These are phyloP conservation scores for cucumber (Cucumis sativus) DNA, from an alignment of 306 rosid species.

Conservation along the genomic window Cucumber_9930_V3 NC_026657.2:27177501-27178000, in stretches of 20 bases:
- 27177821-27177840: not conserved
- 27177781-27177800: not conserved
- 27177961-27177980: not conserved
- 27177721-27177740: not conserved
- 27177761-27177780: not conserved
- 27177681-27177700: not conserved
- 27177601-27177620: not conserved
- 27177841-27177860: not conserved
- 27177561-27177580: not conserved
- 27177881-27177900: not conserved
- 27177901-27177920: not conserved
- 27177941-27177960: not conserved
- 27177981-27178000: not conserved
- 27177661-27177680: too few species aligned
- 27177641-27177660: too few species aligned
- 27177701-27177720: not conserved
- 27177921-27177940: not conserved
- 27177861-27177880: not conserved
- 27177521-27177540: not conserved
- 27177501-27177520: not conserved
- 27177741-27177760: not conserved
- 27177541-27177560: not conserved
- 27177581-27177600: not conserved
- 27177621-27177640: not conserved
- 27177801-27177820: not conserved